phyloP scores from a whole-genome alignment of 768 basidiomycete genomes.

The Fomitopsis serialis region DNA sequence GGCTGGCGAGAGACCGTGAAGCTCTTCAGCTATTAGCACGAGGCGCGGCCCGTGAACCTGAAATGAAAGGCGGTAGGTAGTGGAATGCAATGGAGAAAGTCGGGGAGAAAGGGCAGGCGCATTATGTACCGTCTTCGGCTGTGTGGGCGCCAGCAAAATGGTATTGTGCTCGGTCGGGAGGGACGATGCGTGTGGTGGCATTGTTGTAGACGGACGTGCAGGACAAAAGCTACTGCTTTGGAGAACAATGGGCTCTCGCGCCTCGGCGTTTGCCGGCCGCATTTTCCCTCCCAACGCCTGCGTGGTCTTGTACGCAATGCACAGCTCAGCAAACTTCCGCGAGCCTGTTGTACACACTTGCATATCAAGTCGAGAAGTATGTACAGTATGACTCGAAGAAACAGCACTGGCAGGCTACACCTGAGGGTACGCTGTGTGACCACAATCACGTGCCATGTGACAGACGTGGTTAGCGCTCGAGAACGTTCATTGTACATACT shows the following conservation, averaged over 20 bases:
- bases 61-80: not conserved
- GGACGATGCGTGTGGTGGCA: not conserved
- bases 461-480: too few species aligned
- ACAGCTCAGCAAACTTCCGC: too few species aligned
- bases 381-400: too few species aligned
- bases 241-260: not conserved
- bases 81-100: not conserved
- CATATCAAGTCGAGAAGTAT: too few species aligned
- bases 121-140: not conserved
- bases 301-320: too few species aligned
- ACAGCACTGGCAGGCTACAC: too few species aligned
- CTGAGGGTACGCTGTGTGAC: too few species aligned
- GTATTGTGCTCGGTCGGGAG: not conserved
- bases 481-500: too few species aligned
- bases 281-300: too few species aligned
- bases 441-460: too few species aligned
- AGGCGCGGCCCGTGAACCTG: not conserved
- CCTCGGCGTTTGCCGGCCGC: too few species aligned
- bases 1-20: not conserved
- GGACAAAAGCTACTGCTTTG: not conserved
- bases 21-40: not conserved
- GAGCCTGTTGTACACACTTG: too few species aligned
- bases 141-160: not conserved
- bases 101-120: not conserved
- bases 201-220: not conserved